Conservation (phyloP, 2,329 filamentous ascomycete genomes). For the Rhinocladiella similis region DNA sequence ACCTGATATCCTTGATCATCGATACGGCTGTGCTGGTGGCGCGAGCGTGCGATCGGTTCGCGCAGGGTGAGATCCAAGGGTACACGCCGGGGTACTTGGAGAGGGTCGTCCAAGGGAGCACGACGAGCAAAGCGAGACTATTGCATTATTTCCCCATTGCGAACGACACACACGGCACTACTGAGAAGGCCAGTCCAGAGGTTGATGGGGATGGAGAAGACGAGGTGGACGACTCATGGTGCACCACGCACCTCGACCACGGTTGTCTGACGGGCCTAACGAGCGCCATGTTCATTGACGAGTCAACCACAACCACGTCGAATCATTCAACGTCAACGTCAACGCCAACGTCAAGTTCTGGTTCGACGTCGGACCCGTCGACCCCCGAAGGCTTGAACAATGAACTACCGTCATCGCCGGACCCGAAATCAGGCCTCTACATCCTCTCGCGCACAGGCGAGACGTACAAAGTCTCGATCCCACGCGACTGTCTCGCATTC, state of each 20-base stretch:
- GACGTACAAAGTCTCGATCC: constrained; percentile 89
- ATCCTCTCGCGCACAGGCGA: constrained; percentile 82
- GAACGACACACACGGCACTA: not conserved
- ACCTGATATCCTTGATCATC: constrained; percentile 80
- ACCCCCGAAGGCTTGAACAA: too few species aligned
- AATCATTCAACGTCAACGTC: too few species aligned
- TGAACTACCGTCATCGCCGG: constrained; percentile 75
- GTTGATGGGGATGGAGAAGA: constrained; percentile 3
- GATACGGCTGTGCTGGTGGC: constrained; percentile 88
- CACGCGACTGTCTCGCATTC: constrained; percentile 87
- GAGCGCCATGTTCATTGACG: constrained; percentile 94
- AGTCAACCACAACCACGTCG: constrained; percentile 40
- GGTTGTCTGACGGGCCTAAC: constrained; percentile 93
- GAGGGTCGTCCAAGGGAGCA: constrained; percentile 79
- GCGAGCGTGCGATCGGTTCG: constrained; percentile 84
- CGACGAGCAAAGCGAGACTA: constrained; percentile 85
- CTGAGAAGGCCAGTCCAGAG: not conserved
- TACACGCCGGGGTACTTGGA: constrained; percentile 82
- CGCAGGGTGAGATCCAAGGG: constrained; percentile 71
- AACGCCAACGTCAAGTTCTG: too few species aligned
- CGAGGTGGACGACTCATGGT: constrained; percentile 82
- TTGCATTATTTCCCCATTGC: constrained; percentile 81
- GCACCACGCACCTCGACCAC: constrained; percentile 75
- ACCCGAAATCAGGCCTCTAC: constrained; percentile 85
- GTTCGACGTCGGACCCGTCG: too few species aligned